Base-by-base conservation (phyloP, 2,329 filamentous ascomycete genomes). In the Zymoseptoria passerinii region DNA sequence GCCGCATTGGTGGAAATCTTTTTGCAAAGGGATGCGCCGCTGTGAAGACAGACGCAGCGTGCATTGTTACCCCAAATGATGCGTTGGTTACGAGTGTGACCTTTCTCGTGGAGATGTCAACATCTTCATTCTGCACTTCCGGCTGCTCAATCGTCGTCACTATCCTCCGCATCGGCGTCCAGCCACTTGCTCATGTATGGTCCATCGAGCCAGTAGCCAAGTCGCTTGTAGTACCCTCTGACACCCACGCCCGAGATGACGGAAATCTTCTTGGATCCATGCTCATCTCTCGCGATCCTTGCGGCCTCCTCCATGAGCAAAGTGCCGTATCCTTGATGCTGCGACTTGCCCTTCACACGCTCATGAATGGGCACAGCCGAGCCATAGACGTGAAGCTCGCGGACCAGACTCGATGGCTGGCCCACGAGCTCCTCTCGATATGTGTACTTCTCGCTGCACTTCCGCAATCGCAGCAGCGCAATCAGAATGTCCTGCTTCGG, bases 241-340 rank as follows among this genome's bases (percentile, higher is more conserved):
- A 97, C 95, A 10, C 94, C 94, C 7, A 99, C 92, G 28, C 94
- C 94, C n/a, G 91, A 96, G 61, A 99, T 99, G 65, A 99, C 91
- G 70, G 90, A 94, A 57, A 99, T 90, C 80, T 99, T 99, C 61
- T 82, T 81, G 67, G 92, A 96, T 5, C 91, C 89, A 70, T 99
- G 94, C 76, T 99, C 94, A 64, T 96, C 88, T 57, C 90, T 83
- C 0, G 95, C 92, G 64, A 99, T 99, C 54, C 92, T 82, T 77
- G 97, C 94, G 0, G 94, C 95, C 76, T 97, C 92, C 71, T 97
- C 92, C 95, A 99, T 99, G 65, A 99, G 72, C 61, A 99, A 74
- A 1, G 94, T 99, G 52, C 94, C 94, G 66, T 95, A 99, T 0
- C 94, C 94, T 72, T 96, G 94, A 76, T 99, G 94, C 77, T 99